Evolutionary conservation across 2,329 filamentous ascomycete genomes (phyloP), one percentile per base, ranked within the genome.

Genomic region (Tolypocladium cylindrosporum): DNA sequence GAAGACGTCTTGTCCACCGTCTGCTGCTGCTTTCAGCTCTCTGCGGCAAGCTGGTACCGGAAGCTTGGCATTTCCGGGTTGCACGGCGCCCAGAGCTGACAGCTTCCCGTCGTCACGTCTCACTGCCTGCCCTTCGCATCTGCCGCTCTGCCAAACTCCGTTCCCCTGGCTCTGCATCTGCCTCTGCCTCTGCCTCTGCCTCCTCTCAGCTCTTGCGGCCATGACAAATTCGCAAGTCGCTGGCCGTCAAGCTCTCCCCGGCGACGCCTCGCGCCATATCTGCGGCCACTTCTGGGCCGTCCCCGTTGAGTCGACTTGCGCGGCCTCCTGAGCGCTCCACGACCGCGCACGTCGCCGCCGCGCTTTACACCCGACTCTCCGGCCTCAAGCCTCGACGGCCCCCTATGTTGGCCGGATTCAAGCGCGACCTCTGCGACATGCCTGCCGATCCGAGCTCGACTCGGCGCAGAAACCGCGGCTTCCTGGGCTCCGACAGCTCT

Each of bases 401-500:
- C 52, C 24, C 37, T 34, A 54, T 54, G 52, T 54, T 42, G 52
- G 16, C 52, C 24, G 37, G 34, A 54, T n/a, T 5, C 21, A 54
- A 34, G 27, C 52, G 21, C 52, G 52, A 42, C 21, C 27, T 42
- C 21, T 14, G 19, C 37, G 57, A 60, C 59, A 73, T 73, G 71
- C 63, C 66, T 58, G 61, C 66, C 54, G 64, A 70, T 57, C 65
- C 67, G 52, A 63, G 60, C 55, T 61, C 67, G 56, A 61, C 65
- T 19, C 59, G 68, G 59, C 68, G 66, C 59, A 71, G 69, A 54
- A 81, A 81, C 60, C 76, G 78, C 59, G 79, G 79, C 45, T 81
- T 79, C 60, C 68, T 81, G 52, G 79, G 78, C 61, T 70, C 71
- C 43, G 76, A 80, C 64, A 80, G 76, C 67, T 79, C 77, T 60